phyloP scores from a whole-genome alignment of 495 filamentous ascomycete species.

The Pyronema domesticum region DNA sequence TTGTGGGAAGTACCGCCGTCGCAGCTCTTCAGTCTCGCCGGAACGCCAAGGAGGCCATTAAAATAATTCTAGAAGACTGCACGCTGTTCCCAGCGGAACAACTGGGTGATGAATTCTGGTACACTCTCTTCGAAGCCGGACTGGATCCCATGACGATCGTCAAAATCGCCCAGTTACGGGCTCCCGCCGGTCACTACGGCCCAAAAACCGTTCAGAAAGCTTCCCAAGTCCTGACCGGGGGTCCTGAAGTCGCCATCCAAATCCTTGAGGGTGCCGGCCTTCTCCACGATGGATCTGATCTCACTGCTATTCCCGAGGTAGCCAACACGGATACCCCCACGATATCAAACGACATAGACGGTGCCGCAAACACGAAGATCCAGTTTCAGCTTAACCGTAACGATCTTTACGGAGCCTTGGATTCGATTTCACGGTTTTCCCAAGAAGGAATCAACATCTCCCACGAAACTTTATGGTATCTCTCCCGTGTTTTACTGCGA shows the following conservation, averaged over 20 bases:
- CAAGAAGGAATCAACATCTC: conserved; percentile 5
- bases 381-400: not conserved
- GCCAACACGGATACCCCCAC: not conserved
- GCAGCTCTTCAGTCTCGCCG: conserved; percentile 8
- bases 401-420: not conserved
- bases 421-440: not conserved
- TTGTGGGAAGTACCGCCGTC: conserved; percentile 11
- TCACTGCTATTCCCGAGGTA: not conserved
- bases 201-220: conserved; percentile 10
- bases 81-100: conserved; percentile 5
- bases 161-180: conserved; percentile 11
- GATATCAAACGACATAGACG: not conserved
- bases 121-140: conserved; percentile 2
- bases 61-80: conserved; percentile 12
- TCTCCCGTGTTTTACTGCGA: conserved; percentile 8
- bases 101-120: conserved; percentile 21
- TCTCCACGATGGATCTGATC: conserved; percentile 1
- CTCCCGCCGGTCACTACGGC: conserved; percentile 11
- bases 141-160: conserved; percentile 12
- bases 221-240: conserved; percentile 9
- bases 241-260: conserved; percentile 7
- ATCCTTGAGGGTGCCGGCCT: conserved; percentile 12
- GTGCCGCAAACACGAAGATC: not conserved
- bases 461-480: conserved; percentile 10
- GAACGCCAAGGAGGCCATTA: conserved; percentile 15